A percentile compares a stretch with the other conserved stretches of the same genome.
Evolutionary conservation across 352 stramenopile species (phyloP).

Genomic region (Phytophthora sansomeana): DNA sequence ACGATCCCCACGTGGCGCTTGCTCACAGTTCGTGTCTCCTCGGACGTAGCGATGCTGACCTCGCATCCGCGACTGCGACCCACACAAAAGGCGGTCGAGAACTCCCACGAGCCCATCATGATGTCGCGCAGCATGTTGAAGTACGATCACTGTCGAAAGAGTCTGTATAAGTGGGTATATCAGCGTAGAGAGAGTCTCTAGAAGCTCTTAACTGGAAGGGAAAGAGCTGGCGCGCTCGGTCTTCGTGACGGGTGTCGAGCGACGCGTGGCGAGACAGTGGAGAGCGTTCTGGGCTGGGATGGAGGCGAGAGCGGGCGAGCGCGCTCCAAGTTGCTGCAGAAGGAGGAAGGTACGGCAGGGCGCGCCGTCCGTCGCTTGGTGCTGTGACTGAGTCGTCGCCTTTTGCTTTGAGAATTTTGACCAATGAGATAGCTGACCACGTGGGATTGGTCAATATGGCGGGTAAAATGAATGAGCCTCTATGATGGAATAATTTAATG

Average conservation of each 20-base stretch:
- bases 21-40: slow-evolving; percentile 81
- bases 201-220: not conserved
- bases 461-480: slow-evolving; percentile 6
- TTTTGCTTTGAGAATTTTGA: slow-evolving; percentile 20
- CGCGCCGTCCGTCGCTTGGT: slow-evolving; percentile 25
- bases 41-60: slow-evolving; percentile 71
- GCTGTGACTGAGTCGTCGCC: slow-evolving; percentile 22
- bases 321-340: not conserved
- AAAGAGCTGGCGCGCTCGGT: not conserved
- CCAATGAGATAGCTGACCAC: slow-evolving; percentile 3
- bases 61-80: slow-evolving; percentile 76
- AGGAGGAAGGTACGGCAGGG: slow-evolving; percentile 11
- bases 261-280: not conserved
- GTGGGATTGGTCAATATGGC: not conserved
- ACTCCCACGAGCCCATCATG: slow-evolving; percentile 47
- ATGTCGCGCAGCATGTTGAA: slow-evolving; percentile 36
- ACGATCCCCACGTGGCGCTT: slow-evolving; percentile 76
- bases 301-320: not conserved
- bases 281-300: not conserved
- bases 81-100: slow-evolving; percentile 69
- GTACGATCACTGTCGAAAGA: not conserved
- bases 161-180: slow-evolving; percentile 8
- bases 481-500: not conserved
- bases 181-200: slow-evolving; percentile 5
- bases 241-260: not conserved